Base-by-base conservation (phyloP, 257 asterid species). In the Solanum tarijense region DNA sequence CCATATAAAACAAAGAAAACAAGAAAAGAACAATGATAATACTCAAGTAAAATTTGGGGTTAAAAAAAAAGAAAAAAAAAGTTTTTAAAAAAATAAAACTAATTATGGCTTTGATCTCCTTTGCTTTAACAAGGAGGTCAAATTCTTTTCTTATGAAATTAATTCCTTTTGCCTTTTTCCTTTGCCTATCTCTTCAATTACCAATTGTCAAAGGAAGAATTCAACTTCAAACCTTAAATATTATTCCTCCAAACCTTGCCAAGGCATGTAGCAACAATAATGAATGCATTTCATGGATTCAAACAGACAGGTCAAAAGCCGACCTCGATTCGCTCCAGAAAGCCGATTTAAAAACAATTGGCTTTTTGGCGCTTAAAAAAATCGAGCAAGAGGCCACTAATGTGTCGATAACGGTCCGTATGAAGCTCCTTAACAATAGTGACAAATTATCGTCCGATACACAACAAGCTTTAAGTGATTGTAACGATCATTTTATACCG, bases 21-120 rank as follows among this genome's bases (percentile, higher is more conserved):
- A 81, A 29, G 68, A 81, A 81, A 7, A 81, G 4, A 9, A 36
- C 8, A 82, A 48, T 18, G 43, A 48, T 82, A 82, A 10, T 20
- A 31, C 86, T 46, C 43, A 0, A 82, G 71, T 48, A 48, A 29
- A 29, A 31, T 31, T 48, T 48, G 43, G 25, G 36, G 9, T 18
- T 6, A 4, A 25, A 29, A 29, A 5, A 36, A 18, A 16, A 5
- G 13, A 7, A 29, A 46, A 79, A 7, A 14, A 43, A 41, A 7
- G 1, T 7, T n/a, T 12, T 0, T 0, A 0, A 0, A 9, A 27
- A 81, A 27, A 43, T 1, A 46, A 46, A 81, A 29, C 43, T 27
- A 81, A 81, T 74, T 12, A 82, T 82, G 69, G 86, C 86, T 46
- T 48, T 48, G 86, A 31, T 82, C 86, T 82, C 86, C 86, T 48